These are phyloP conservation scores for Malassezia obtusa DNA, from an alignment of 1,284 basidiomycete species.

Conservation along the genomic window DNA sequence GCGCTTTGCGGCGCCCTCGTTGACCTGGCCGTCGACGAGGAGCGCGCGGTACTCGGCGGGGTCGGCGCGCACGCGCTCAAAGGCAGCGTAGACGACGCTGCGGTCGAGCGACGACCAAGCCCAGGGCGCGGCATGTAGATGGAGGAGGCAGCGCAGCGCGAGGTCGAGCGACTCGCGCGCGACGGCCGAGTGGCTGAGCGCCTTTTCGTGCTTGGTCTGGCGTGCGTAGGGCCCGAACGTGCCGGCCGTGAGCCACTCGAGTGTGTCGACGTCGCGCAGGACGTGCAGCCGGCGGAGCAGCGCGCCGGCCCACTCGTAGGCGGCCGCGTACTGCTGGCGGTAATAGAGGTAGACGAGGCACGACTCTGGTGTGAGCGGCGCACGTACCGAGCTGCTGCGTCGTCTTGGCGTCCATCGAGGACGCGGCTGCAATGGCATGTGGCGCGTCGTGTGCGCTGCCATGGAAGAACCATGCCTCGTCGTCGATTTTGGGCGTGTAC, in stretches of 20 bases:
- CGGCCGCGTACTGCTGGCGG: background rate
- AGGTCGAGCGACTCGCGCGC: slow-evolving; percentile 11
- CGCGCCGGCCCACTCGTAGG: slow-evolving; percentile 4
- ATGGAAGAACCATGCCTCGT: slow-evolving; percentile 13
- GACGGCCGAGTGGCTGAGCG: background rate
- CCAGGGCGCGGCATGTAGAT: background rate
- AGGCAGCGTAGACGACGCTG: slow-evolving; percentile 1
- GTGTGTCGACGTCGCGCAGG: background rate
- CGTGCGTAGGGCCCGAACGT: background rate
- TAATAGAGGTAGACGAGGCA: slow-evolving; percentile 5
- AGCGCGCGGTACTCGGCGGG: background rate
- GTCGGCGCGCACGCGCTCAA: background rate
- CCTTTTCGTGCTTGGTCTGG: background rate
- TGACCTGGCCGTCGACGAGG: background rate
- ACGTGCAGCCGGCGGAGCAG: slow-evolving; percentile 4
- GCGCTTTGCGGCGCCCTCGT: background rate
- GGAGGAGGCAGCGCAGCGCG: slow-evolving; percentile 6
- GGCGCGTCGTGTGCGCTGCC: background rate
- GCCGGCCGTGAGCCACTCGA: background rate
- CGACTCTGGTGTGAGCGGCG: background rate
- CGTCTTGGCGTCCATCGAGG: slow-evolving; percentile 1
- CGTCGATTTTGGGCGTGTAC: slow-evolving; percentile 12
- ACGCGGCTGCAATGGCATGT: background rate
- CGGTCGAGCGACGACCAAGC: background rate
- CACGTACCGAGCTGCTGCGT: slow-evolving; percentile 1